Evolutionary conservation across 148 eudicot species (phyloP).

Genomic region (Heliosperma pusillum): DNA sequence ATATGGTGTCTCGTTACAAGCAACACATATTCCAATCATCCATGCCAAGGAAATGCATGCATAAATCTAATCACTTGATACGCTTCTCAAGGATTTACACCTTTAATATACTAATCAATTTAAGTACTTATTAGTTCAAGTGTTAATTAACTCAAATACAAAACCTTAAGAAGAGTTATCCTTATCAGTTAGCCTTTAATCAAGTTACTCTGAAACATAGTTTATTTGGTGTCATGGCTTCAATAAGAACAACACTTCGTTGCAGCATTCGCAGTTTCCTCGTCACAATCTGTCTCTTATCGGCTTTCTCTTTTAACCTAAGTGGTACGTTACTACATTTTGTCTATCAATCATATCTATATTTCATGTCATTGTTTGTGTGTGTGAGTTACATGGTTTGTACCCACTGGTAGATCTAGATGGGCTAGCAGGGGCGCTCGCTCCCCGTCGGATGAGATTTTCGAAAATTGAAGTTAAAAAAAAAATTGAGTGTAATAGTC

Average conservation of each 20-base stretch:
- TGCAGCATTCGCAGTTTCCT: not conserved
- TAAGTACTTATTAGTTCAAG: too few relatives aligned
- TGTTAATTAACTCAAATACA: too few relatives aligned
- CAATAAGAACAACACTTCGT: not conserved
- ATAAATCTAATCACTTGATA: conserved; percentile 6
- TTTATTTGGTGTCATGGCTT: not conserved
- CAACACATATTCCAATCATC: conserved; percentile 35
- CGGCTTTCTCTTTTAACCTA: not conserved
- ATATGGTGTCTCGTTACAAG: conserved; percentile 11
- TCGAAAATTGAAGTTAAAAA: too few relatives aligned
- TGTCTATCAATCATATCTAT: not conserved
- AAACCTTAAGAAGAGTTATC: too few relatives aligned
- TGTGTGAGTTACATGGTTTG: too few relatives aligned
- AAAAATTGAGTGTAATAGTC: too few relatives aligned
- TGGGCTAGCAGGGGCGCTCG: too few relatives aligned
- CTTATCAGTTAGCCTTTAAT: not conserved
- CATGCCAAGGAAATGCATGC: not conserved
- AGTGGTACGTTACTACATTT: conserved; percentile 19
- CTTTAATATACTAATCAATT: too few relatives aligned
- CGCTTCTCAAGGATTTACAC: not conserved
- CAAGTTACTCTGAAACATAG: not conserved
- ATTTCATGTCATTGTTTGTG: too few relatives aligned
- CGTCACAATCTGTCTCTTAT: not conserved
- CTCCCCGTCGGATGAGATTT: too few relatives aligned
- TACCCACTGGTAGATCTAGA: too few relatives aligned